These are phyloP conservation scores for Telfairia occidentalis DNA, from an alignment of 331 rosid species.

Conservation along the genomic window DNA sequence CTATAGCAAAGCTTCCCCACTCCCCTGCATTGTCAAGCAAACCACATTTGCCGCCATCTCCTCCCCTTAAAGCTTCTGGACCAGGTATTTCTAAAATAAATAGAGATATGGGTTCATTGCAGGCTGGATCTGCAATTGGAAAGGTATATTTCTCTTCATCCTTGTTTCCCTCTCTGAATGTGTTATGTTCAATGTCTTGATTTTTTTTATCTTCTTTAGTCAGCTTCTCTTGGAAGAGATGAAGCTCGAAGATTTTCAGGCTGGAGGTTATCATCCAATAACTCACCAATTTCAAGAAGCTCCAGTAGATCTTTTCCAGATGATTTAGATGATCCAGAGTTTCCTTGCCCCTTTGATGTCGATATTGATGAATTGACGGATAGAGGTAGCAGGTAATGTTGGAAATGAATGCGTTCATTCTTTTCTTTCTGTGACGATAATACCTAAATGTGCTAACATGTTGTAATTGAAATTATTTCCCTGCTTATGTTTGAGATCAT, in stretches of 20 bases:
- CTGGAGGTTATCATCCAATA: conserved; percentile 33
- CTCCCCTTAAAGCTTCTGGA: conserved; percentile 39
- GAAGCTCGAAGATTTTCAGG: conserved; percentile 44
- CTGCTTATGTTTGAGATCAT: background rate
- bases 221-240: conserved; percentile 44
- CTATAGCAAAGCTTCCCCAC: conserved; percentile 27
- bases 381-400: conserved; percentile 65
- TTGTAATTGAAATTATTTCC: background rate
- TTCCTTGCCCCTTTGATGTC: conserved; percentile 65
- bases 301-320: conserved; percentile 71
- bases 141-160: conserved; percentile 39
- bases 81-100: conserved; percentile 31
- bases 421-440: background rate
- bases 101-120: conserved; percentile 27
- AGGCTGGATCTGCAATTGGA: conserved; percentile 37
- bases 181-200: conserved; percentile 15
- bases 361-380: conserved; percentile 56
- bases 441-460: background rate
- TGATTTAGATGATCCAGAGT: conserved; percentile 59
- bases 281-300: conserved; percentile 58
- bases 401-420: background rate
- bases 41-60: conserved; percentile 50
- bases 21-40: conserved; percentile 30
- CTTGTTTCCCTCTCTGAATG: background rate
- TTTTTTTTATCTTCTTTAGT: conserved; percentile 28